A percentile compares a stretch with the other conserved stretches of the same genome.
These are phyloP conservation scores for Globisporangium solare DNA, from an alignment of 352 stramenopile species.

Conservation along the genomic window DNA sequence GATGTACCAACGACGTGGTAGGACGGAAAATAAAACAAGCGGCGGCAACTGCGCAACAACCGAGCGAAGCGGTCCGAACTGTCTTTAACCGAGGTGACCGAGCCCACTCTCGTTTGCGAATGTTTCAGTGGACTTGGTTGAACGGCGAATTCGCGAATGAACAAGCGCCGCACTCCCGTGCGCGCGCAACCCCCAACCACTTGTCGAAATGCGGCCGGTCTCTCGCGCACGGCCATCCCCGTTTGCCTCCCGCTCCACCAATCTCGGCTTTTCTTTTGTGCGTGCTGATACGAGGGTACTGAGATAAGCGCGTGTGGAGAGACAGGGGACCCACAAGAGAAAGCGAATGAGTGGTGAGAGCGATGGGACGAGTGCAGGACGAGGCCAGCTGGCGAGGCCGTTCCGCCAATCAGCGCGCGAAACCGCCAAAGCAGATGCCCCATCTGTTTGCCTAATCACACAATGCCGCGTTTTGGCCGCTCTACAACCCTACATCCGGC, in stretches of 20 bases:
- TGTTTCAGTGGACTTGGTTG: conserved; percentile 6
- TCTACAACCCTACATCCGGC: conserved; percentile 8
- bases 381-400: background rate
- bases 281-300: background rate
- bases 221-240: conserved; percentile 10
- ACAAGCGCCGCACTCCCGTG: background rate
- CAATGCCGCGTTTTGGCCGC: conserved; percentile 6
- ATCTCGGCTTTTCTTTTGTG: conserved; percentile 1
- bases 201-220: background rate
- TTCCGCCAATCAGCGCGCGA: conserved; percentile 1
- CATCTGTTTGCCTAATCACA: conserved; percentile 12
- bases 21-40: conserved; percentile 19
- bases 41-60: background rate
- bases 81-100: conserved; percentile 13
- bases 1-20: conserved; percentile 16
- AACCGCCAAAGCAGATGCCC: background rate
- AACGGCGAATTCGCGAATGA: conserved; percentile 13
- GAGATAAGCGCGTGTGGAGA: background rate
- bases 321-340: conserved; percentile 3
- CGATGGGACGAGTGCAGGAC: conserved; percentile 6
- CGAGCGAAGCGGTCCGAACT: background rate
- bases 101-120: conserved; percentile 9
- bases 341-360: conserved; percentile 9
- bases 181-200: background rate
- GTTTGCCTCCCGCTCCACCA: conserved; percentile 4